Percentiles rank a stretch among this genome's conserved stretches.
phyloP scores from a whole-genome alignment of 495 filamentous ascomycete species.

The Pseudoneurospora amorphoporcata region DNA sequence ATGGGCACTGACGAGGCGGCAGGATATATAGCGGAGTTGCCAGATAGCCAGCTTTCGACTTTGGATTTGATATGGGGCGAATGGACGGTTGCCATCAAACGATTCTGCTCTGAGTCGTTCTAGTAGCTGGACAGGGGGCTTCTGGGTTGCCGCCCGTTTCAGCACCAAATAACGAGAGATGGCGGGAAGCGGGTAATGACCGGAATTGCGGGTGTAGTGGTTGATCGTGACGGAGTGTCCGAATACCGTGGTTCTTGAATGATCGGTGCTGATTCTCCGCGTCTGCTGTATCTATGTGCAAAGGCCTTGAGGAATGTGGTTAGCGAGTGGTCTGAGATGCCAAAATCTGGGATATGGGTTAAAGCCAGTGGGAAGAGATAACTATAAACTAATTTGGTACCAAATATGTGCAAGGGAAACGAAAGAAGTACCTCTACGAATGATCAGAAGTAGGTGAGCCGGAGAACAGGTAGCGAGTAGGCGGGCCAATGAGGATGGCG shows the following conservation, averaged over 20 bases:
- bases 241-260: not conserved
- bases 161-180: conserved; percentile 11
- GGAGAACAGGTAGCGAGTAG: conserved; percentile 17
- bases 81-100: conserved; percentile 27
- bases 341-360: not conserved
- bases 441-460: conserved; percentile 10
- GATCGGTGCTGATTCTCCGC: not conserved
- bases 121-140: conserved; percentile 7
- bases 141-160: conserved; percentile 6
- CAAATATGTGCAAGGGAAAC: conserved; percentile 4
- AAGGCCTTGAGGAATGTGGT: not conserved
- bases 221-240: not conserved
- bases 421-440: not conserved
- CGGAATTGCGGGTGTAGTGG: conserved; percentile 17
- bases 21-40: conserved; percentile 23
- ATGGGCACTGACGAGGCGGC: conserved; percentile 26
- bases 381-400: conserved; percentile 6
- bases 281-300: not conserved
- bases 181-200: conserved; percentile 12
- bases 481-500: conserved; percentile 19
- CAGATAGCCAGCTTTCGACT: conserved; percentile 21
- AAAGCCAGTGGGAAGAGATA: conserved; percentile 6
- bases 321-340: not conserved
- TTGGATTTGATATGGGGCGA: conserved; percentile 22
- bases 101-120: conserved; percentile 11